Base-by-base conservation (phyloP, 768 basidiomycete species). In the Hypsizygus marmoreus region DNA sequence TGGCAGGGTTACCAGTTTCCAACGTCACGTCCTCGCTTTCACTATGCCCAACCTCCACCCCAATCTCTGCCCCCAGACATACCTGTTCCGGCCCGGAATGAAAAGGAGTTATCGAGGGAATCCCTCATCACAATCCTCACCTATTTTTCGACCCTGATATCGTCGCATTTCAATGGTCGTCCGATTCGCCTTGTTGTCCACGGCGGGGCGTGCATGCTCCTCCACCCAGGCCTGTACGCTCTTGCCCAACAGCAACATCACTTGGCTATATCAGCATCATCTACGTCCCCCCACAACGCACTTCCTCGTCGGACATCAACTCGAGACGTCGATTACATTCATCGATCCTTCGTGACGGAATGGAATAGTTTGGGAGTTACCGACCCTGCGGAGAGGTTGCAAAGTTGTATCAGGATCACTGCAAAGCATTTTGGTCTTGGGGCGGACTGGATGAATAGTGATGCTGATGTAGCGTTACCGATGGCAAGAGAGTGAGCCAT, bases 381-480 rank as follows among this genome's bases (percentile, higher is more conserved):
- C 6, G 79, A 86, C 43, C 82, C 84, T 2, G 73, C 70, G 11
- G 70, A 72, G 3, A 71, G 80, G n/a, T 67, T 88, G 22, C 71
- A 73, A 52, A 62, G 61, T 10, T 86, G 85, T 57, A 82, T 86
- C 36, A 51, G 65, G 8, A 68, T 69, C 24, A 86, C 84, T 2
- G 84, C 85, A 0, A 37, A 53, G 13, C 60, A 62, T 6, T 74
- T 81, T 58, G 55, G 58, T 3, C 71, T 77, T 38, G 85, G 86
- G 17, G 66, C 68, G 43, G 86, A 88, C 60, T 88, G 86, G 86
- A 86, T 88, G 86, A 88, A 88, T 45, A 76, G 80, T 4, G 81
- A 86, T 51, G 81, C 86, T 0, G 86, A 88, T 51, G 72, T 86
- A 11, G 82, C 86, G 2, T 69, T 88, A 37, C 86, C 86, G 12